Evolutionary conservation across 305 asterid genomes (phyloP), one percentile per base, ranked within the genome.

Genomic region (Fraxinus angustifolia): DNA sequence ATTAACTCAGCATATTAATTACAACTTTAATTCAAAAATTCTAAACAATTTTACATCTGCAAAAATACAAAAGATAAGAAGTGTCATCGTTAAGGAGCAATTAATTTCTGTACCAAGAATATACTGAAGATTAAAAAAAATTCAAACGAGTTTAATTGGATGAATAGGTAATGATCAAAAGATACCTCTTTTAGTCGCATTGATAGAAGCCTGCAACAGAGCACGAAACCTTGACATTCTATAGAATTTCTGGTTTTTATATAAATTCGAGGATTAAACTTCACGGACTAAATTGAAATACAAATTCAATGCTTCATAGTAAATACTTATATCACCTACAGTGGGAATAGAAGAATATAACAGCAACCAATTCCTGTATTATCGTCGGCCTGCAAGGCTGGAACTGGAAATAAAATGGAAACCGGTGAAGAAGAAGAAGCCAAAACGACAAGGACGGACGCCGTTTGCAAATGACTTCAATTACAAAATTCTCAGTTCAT

Each of bases 171-270:
- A 34, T 19, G 11, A 78, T 26, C 21, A 35, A 23, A 50, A 45
- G 5, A 33, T 80, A 93, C 98, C 97, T 90, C 88, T 89, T 90
- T 83, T 95, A 50, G 97, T 93, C 17, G 98, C 98, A 87, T 81
- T 86, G 45, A 90, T 75, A 6, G 98, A 93, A 84, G 95, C 91
- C 88, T 93, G 95, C 93, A 81, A 84, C 68, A 95, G 75, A 58
- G 90, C 82, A 48, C 98, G 96, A 84, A 95, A 89, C 87, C 93
- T 90, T 8, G 98, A 92, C 98, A 95, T 94, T 78, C 34, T 36
- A 30, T 31, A 19, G 31, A 72, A 77, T 21, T 60, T 75, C 78
- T 79, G 83, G 60, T 28, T 26, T 30, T 28, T 67, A 21, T 4
- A 28, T 26, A 67, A 67, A 67, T 26, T 26, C 1, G 36, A 11